Percentiles rank a stretch among this genome's conserved stretches.
Conservation (phyloP, 2,329 filamentous ascomycete genomes). For the Berkeleyomyces rouxiae region DNA sequence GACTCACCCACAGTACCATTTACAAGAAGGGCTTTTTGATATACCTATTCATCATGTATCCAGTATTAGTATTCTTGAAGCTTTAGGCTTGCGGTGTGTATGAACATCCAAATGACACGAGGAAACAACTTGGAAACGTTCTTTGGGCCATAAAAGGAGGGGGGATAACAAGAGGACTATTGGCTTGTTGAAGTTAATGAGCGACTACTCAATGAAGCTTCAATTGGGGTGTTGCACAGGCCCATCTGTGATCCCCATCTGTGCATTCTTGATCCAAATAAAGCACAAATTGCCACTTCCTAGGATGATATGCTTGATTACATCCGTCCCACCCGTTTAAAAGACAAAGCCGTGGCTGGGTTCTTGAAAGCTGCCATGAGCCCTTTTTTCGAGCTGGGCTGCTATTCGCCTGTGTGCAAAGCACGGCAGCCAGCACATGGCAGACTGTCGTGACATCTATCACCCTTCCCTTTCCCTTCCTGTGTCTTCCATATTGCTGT, state of each 20-base stretch:
- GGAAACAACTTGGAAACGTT: background rate
- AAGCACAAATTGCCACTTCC: background rate
- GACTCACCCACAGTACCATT: slow-evolving; percentile 54
- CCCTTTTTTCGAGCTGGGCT: no score
- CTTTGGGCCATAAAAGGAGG: background rate
- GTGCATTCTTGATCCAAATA: background rate
- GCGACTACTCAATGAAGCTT: background rate
- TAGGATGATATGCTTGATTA: no score
- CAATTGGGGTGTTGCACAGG: background rate
- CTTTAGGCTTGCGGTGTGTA: background rate
- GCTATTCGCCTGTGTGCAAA: background rate
- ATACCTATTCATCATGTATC: slow-evolving; percentile 40
- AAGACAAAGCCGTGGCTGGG: no score
- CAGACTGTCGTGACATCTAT: background rate
- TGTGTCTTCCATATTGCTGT: background rate
- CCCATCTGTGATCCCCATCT: background rate
- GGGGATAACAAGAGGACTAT: background rate
- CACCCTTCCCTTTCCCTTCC: background rate
- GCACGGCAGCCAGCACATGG: background rate
- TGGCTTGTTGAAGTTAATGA: background rate
- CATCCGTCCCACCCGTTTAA: no score
- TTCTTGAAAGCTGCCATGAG: no score
- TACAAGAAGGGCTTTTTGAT: slow-evolving; percentile 76
- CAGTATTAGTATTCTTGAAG: background rate
- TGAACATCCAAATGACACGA: background rate